Percentiles rank a stretch among this genome's conserved stretches.
These are phyloP conservation scores for Tephrocybe sp. DNA, from an alignment of 768 basidiomycete genomes.

Conservation along the genomic window DNA sequence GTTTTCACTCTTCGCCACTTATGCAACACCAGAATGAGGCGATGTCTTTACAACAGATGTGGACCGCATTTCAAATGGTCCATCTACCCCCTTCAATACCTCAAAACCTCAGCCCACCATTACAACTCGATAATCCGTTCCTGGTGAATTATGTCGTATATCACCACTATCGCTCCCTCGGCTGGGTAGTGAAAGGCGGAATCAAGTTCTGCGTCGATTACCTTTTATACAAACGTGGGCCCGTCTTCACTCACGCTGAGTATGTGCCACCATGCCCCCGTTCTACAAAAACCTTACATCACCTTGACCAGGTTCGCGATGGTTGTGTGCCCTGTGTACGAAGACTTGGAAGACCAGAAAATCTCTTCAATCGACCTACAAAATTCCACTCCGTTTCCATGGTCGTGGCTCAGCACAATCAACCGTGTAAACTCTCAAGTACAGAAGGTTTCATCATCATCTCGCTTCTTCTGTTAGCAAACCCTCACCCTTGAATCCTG, in stretches of 20 bases:
- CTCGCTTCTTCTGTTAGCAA: background rate
- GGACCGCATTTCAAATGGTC: constrained; percentile 60
- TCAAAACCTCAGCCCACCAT: constrained; percentile 22
- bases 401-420: constrained; percentile 97
- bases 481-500: background rate
- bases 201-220: constrained; percentile 98
- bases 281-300: background rate
- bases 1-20: constrained; percentile 1
- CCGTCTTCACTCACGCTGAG: constrained; percentile 96
- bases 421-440: constrained; percentile 97
- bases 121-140: constrained; percentile 88
- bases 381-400: constrained; percentile 73
- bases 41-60: constrained; percentile 58
- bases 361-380: constrained; percentile 63
- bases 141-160: constrained; percentile 87
- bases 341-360: constrained; percentile 71
- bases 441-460: constrained; percentile 67
- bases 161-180: constrained; percentile 93
- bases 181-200: constrained; percentile 95
- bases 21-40: constrained; percentile 42
- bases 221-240: constrained; percentile 91
- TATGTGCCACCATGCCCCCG: constrained; percentile 37
- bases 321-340: constrained; percentile 88
- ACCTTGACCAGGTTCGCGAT: constrained; percentile 71
- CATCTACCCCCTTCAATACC: constrained; percentile 44